These are phyloP conservation scores for Hebeloma cylindrosporum DNA, from an alignment of 768 basidiomycete species.

Conservation along the genomic window DNA sequence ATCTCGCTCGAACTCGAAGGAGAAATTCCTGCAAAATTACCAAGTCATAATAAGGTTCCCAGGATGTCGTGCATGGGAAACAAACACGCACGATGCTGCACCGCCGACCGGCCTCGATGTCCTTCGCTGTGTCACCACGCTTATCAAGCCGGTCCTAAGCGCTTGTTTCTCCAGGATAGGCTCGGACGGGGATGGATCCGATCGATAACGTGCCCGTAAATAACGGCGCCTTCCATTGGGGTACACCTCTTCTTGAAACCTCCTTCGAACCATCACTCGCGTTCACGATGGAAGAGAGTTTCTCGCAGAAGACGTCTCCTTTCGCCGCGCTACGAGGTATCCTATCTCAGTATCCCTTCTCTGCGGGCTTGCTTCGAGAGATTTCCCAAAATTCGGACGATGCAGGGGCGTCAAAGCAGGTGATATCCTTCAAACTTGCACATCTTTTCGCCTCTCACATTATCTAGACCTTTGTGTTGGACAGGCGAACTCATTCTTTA, in stretches of 20 bases:
- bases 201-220: neutral
- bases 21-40: too few species aligned
- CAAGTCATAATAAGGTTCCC: too few species aligned
- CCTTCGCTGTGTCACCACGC: too few species aligned
- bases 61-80: too few species aligned
- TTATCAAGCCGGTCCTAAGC: too few species aligned
- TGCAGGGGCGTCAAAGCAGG: slow-evolving; percentile 45
- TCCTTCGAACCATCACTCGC: too few species aligned
- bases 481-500: slow-evolving; percentile 32
- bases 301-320: slow-evolving; percentile 26
- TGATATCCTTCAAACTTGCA: neutral
- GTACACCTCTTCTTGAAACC: too few species aligned
- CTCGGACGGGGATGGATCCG: too few species aligned
- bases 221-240: neutral
- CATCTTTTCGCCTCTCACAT: neutral
- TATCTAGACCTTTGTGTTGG: slow-evolving; percentile 42
- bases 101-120: too few species aligned
- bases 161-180: neutral
- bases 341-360: slow-evolving; percentile 44
- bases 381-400: slow-evolving; percentile 52
- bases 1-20: too few species aligned
- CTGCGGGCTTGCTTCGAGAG: slow-evolving; percentile 45
- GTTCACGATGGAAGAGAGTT: slow-evolving; percentile 29
- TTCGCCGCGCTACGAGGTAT: slow-evolving; percentile 31
- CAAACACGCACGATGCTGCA: too few species aligned